These are phyloP conservation scores for Eremochloa ophiuroides DNA, from an alignment of 176 grass and related monocot species.

Conservation along the genomic window DNA sequence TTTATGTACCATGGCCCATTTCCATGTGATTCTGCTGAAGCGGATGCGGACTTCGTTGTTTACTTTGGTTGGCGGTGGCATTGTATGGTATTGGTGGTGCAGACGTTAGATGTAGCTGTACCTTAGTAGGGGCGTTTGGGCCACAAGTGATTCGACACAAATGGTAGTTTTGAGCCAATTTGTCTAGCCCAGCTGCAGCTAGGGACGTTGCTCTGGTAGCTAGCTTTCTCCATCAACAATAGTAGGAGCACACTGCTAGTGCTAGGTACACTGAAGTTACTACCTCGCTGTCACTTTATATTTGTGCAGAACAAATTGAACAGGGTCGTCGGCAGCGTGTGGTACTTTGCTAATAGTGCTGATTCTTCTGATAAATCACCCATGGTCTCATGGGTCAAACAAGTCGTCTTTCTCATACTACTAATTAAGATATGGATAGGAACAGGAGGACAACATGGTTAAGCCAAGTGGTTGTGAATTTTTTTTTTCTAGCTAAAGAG, in stretches of 20 bases:
- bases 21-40: background rate
- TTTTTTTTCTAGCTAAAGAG: too few relatives aligned
- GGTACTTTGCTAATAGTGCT: background rate
- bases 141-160: too few relatives aligned
- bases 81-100: background rate
- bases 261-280: background rate
- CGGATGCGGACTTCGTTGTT: background rate
- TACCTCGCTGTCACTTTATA: background rate
- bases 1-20: background rate
- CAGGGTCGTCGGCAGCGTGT: background rate
- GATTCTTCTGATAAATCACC: background rate
- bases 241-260: too few relatives aligned
- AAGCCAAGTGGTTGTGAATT: too few relatives aligned
- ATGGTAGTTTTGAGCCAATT: background rate
- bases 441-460: too few relatives aligned
- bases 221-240: background rate
- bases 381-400: background rate
- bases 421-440: too few relatives aligned
- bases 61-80: background rate
- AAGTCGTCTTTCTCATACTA: background rate
- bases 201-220: background rate
- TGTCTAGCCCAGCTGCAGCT: background rate
- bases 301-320: background rate
- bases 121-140: too few relatives aligned
- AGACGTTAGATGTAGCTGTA: background rate